phyloP scores from a whole-genome alignment of 352 stramenopile genomes.

The Phytophthora quininea region DNA sequence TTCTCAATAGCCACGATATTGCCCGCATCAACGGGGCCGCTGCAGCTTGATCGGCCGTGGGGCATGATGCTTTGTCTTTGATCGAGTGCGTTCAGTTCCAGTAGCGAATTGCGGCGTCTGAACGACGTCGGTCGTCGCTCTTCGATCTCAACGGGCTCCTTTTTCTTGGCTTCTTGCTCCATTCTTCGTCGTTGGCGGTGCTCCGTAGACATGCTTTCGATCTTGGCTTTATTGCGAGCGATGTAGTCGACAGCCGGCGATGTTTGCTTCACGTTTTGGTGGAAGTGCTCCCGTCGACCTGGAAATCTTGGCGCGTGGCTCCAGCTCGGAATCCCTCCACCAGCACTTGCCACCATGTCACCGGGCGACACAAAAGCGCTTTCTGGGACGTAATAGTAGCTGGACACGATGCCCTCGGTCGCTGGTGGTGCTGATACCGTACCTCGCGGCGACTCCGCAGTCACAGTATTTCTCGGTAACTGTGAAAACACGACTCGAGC shows the following conservation, averaged over 20 bases:
- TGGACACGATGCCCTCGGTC: constrained; percentile 59
- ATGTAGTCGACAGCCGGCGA: constrained; percentile 32
- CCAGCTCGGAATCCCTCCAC: constrained; percentile 49
- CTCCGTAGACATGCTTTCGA: constrained; percentile 32
- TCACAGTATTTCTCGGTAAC: constrained; percentile 44
- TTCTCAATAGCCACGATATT: not conserved
- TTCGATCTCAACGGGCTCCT: not conserved
- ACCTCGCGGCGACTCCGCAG: constrained; percentile 26
- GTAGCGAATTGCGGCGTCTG: constrained; percentile 43
- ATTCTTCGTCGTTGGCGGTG: constrained; percentile 27
- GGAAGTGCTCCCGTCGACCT: constrained; percentile 16
- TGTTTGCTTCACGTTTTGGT: constrained; percentile 5
- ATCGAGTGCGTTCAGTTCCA: constrained; percentile 11
- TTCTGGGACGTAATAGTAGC: constrained; percentile 60
- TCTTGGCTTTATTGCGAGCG: constrained; percentile 33
- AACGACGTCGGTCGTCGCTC: constrained; percentile 10
- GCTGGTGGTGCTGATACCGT: constrained; percentile 20
- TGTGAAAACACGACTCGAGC: constrained; percentile 60
- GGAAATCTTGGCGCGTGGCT: constrained; percentile 48
- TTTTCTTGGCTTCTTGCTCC: constrained; percentile 5
- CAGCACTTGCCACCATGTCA: constrained; percentile 13
- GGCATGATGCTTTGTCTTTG: not conserved
- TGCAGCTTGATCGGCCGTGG: constrained; percentile 6
- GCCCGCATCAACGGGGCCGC: not conserved
- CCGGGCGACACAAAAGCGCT: constrained; percentile 40